Conservation (phyloP, 805 yeast species). For the Sporopachydermia lactativora region DNA sequence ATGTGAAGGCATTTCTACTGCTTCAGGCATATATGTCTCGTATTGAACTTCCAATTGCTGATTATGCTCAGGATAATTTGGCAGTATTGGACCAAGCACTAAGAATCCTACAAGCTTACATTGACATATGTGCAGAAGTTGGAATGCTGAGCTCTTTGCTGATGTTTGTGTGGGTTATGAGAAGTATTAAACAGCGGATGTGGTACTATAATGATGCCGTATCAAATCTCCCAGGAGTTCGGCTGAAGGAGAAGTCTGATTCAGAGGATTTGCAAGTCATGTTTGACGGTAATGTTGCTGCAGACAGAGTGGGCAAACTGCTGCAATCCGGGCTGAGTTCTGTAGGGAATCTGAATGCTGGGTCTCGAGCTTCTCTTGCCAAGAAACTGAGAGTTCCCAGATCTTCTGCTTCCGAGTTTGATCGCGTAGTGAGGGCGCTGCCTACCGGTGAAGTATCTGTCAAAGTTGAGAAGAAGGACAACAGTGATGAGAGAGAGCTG, state of each 20-base stretch:
- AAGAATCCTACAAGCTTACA: constrained; percentile 85
- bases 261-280: constrained; percentile 6
- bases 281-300: constrained; percentile 6
- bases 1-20: constrained; percentile 60
- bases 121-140: constrained; percentile 78
- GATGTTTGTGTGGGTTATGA: constrained; percentile 57
- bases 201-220: constrained; percentile 78
- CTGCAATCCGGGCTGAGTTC: constrained; percentile 18
- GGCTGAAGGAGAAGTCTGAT: constrained; percentile 9
- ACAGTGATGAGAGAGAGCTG: constrained; percentile 18
- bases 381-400: constrained; percentile 27
- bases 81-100: constrained; percentile 88
- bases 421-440: constrained; percentile 35
- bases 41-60: constrained; percentile 81
- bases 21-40: constrained; percentile 61
- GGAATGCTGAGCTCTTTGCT: constrained; percentile 55
- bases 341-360: constrained; percentile 28
- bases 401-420: constrained; percentile 33
- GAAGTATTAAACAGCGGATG: constrained; percentile 73
- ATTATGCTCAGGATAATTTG: constrained; percentile 85
- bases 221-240: constrained; percentile 34
- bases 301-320: not conserved
- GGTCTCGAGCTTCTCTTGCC: constrained; percentile 23
- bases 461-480: not conserved
- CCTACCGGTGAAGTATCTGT: constrained; percentile 37